Evolutionary conservation across 1,284 basidiomycete species (phyloP).

Genomic region (Laetiporus sulphureus): DNA sequence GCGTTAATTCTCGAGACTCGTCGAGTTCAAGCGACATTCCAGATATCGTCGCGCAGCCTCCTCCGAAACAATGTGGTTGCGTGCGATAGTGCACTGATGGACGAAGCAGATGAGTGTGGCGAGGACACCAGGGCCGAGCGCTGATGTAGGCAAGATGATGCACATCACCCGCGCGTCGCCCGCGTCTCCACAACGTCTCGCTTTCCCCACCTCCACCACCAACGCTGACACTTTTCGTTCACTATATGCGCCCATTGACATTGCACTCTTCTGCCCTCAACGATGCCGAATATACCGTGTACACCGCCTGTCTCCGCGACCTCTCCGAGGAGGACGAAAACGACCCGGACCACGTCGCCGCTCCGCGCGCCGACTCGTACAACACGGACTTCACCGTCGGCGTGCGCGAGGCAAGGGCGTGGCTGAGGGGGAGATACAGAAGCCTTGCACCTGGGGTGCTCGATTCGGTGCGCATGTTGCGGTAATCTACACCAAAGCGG

Average conservation of each 20-base stretch:
- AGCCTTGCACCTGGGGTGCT: constrained; percentile 44
- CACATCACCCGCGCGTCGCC: background rate
- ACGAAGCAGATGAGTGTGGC: background rate
- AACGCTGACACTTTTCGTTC: no score
- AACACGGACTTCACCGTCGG: constrained; percentile 47
- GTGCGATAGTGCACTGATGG: no score
- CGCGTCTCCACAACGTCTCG: background rate
- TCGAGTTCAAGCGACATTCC: no score
- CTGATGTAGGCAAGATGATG: background rate
- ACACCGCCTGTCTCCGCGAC: constrained; percentile 53
- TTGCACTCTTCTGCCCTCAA: constrained; percentile 71
- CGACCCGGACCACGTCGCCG: constrained; percentile 21
- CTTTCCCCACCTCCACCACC: background rate
- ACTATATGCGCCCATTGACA: constrained; percentile 46
- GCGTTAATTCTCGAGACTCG: no score
- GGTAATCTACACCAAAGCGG: no score
- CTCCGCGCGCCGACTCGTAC: constrained; percentile 34
- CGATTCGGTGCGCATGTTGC: constrained; percentile 43
- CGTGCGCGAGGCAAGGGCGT: constrained; percentile 62
- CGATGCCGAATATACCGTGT: constrained; percentile 60
- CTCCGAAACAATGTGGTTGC: no score
- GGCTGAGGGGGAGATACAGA: constrained; percentile 65
- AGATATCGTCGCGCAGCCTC: no score
- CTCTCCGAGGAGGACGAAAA: constrained; percentile 37
- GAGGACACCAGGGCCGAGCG: background rate